phyloP scores from a whole-genome alignment of 257 asterid genomes.

The Coffea eugenioides region DNA sequence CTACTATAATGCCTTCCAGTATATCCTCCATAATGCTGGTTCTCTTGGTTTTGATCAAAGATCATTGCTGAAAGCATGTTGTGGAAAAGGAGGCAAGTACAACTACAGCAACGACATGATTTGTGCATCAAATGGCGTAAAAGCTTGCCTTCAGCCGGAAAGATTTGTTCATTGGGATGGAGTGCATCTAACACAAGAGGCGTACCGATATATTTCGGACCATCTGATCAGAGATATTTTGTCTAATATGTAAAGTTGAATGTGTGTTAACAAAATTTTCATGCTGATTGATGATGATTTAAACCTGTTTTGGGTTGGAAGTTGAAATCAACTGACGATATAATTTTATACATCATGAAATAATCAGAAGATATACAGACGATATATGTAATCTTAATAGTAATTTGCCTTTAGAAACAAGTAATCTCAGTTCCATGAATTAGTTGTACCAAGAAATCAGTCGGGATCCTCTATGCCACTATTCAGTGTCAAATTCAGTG shows the following conservation, averaged over 20 bases:
- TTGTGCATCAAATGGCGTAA: conserved; percentile 22
- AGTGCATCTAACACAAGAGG: conserved; percentile 30
- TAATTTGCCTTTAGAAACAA: too few relatives aligned
- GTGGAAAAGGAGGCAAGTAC: conserved; percentile 43
- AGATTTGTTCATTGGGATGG: conserved; percentile 38
- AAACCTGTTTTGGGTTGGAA: too few relatives aligned
- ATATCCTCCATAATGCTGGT: background rate
- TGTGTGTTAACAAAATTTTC: background rate
- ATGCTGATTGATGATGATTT: background rate
- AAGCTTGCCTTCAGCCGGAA: conserved; percentile 17
- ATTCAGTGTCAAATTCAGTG: too few relatives aligned
- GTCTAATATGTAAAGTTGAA: background rate
- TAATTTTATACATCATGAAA: too few relatives aligned
- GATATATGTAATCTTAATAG: too few relatives aligned
- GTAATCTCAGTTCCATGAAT: too few relatives aligned
- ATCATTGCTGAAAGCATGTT: conserved; percentile 31
- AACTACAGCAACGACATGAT: conserved; percentile 16
- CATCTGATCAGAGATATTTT: conserved; percentile 15
- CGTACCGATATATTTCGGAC: conserved; percentile 11
- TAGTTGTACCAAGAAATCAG: too few relatives aligned
- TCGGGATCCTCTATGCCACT: too few relatives aligned
- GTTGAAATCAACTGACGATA: too few relatives aligned
- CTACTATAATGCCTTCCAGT: background rate
- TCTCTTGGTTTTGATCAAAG: conserved; percentile 4
- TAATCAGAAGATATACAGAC: too few relatives aligned